These are phyloP conservation scores for Rubia balearica DNA, from an alignment of 305 asterid genomes.

Conservation along the genomic window DNA sequence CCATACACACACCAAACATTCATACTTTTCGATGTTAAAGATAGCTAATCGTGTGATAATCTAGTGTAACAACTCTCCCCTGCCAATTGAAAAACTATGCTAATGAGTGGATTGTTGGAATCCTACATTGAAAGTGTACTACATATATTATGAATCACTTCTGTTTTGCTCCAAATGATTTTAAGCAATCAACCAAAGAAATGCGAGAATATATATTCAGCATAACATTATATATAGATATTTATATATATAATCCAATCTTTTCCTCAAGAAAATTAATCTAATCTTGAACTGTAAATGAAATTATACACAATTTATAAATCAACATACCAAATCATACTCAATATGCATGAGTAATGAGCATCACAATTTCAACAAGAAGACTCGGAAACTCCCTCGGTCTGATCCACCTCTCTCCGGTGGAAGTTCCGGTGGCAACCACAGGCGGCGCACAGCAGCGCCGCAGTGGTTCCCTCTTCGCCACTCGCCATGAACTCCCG, in stretches of 20 bases:
- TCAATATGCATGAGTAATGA: too few relatives aligned
- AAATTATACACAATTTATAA: not conserved
- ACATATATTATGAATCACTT: too few relatives aligned
- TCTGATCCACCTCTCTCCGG: conserved; percentile 46
- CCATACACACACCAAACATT: not conserved
- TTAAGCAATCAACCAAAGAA: not conserved
- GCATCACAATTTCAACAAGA: conserved; percentile 17
- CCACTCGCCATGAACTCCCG: conserved; percentile 93
- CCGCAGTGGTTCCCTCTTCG: conserved; percentile 47
- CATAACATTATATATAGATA: not conserved
- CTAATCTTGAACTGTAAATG: not conserved
- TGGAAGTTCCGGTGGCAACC: conserved; percentile 93
- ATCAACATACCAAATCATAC: not conserved
- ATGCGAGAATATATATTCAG: not conserved
- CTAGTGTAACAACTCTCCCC: not conserved
- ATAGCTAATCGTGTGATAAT: not conserved
- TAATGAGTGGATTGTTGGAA: not conserved
- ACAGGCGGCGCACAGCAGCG: conserved; percentile 75
- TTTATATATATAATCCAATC: not conserved
- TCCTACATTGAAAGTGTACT: not conserved
- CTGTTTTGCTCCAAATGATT: not conserved
- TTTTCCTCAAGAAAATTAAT: conserved; percentile 4
- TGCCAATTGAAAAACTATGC: not conserved
- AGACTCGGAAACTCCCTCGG: conserved; percentile 45
- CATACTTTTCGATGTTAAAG: not conserved